phyloP scores from a whole-genome alignment of 495 filamentous ascomycete genomes.

The Hyaloscypha variabilis region DNA sequence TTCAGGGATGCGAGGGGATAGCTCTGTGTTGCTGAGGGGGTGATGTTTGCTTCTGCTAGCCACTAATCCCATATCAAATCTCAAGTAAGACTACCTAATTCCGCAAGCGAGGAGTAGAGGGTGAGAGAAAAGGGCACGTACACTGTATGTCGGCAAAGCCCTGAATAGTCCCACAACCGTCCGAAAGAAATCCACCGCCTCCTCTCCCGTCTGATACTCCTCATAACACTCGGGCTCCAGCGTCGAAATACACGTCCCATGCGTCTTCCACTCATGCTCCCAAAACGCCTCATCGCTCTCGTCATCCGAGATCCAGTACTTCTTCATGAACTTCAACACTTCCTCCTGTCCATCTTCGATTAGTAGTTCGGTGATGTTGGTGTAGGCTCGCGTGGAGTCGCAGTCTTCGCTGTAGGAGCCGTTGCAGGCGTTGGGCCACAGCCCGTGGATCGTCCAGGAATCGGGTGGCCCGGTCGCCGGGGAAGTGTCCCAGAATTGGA shows the following conservation, averaged over 20 bases:
- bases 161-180: constrained; percentile 54
- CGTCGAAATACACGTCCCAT: constrained; percentile 61
- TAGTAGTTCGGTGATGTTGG: constrained; percentile 63
- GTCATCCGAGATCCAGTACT: constrained; percentile 40
- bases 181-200: constrained; percentile 51
- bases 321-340: constrained; percentile 64
- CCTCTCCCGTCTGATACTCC: constrained; percentile 51
- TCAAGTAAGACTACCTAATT: neutral
- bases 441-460: constrained; percentile 46
- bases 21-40: constrained; percentile 53
- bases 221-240: constrained; percentile 67
- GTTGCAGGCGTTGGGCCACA: constrained; percentile 67
- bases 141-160: constrained; percentile 59
- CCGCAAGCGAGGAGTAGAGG: too few relatives aligned
- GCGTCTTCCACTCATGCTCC: constrained; percentile 77
- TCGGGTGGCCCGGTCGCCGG: constrained; percentile 55
- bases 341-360: constrained; percentile 52
- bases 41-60: constrained; percentile 58
- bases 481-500: constrained; percentile 73
- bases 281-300: constrained; percentile 56
- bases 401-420: constrained; percentile 68
- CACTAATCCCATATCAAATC: constrained; percentile 42
- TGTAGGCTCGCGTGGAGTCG: constrained; percentile 61
- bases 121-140: constrained; percentile 33
- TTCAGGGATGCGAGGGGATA: constrained; percentile 61